Evolutionary conservation across 2,329 filamentous ascomycete genomes (phyloP).

Genomic region (Aureobasidium sp.): DNA sequence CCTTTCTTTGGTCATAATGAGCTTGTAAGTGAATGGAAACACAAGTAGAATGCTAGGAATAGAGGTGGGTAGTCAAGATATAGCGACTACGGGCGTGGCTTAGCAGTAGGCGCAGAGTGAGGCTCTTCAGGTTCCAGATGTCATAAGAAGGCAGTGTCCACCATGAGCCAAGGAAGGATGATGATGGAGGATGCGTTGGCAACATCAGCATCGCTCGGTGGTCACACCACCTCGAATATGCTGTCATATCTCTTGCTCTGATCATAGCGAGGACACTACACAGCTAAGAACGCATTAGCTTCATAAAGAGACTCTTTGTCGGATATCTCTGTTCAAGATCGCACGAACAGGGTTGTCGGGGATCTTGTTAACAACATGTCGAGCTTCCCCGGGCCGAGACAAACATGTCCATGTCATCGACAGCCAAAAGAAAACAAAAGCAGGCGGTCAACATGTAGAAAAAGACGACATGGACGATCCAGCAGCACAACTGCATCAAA

Average conservation of each 20-base stretch:
- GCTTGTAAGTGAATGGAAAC: neutral
- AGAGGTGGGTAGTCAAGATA: neutral
- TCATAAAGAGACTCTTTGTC: neutral
- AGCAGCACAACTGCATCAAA: constrained; percentile 33
- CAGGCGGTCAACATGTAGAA: neutral
- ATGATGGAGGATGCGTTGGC: neutral
- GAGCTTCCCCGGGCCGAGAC: neutral
- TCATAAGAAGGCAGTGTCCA: constrained; percentile 1
- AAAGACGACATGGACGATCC: constrained; percentile 19
- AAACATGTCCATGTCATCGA: constrained; percentile 8
- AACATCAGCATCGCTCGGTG: neutral
- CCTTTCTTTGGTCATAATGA: constrained; percentile 15
- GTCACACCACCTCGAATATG: too few relatives aligned
- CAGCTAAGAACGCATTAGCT: neutral
- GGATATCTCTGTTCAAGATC: neutral
- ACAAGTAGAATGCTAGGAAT: neutral
- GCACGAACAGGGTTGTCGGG: neutral
- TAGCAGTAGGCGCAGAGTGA: neutral
- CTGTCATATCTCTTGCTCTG: neutral
- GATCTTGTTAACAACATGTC: neutral
- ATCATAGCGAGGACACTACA: neutral
- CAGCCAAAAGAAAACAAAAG: neutral
- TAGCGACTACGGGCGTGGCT: neutral
- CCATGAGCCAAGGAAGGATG: constrained; percentile 8
- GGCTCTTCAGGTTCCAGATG: neutral